phyloP scores from a whole-genome alignment of 352 stramenopile species.

The Phytopythium helicoides region DNA sequence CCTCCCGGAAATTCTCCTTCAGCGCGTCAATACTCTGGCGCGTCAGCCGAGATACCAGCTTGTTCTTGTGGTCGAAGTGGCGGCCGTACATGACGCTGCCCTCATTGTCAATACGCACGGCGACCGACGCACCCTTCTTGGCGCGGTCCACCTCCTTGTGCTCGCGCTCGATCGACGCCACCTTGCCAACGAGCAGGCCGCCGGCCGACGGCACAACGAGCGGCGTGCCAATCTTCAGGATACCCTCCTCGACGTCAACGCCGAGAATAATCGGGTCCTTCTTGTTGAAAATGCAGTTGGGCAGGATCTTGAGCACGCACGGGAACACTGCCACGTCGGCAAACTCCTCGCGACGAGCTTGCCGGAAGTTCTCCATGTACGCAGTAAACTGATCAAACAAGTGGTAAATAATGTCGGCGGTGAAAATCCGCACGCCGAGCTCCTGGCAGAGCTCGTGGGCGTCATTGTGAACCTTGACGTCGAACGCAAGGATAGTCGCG shows the following conservation, averaged over 20 bases:
- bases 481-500: conserved; percentile 98
- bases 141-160: conserved; percentile 94
- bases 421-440: conserved; percentile 98
- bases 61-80: conserved; percentile 95
- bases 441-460: conserved; percentile 89
- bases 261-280: conserved; percentile 99
- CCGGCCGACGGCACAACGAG: conserved; percentile 83
- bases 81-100: conserved; percentile 95
- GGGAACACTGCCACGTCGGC: conserved; percentile 93
- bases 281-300: conserved; percentile 99
- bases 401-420: conserved; percentile 99
- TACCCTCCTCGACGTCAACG: conserved; percentile 96
- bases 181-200: conserved; percentile 91
- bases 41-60: conserved; percentile 82
- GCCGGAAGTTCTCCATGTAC: conserved; percentile 96
- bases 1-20: conserved; percentile 98
- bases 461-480: conserved; percentile 97
- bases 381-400: conserved; percentile 99
- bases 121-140: conserved; percentile 93
- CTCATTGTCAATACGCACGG: conserved; percentile 97
- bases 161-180: conserved; percentile 97
- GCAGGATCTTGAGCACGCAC: conserved; percentile 96
- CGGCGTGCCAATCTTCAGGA: conserved; percentile 97
- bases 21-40: conserved; percentile 97
- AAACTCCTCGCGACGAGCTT: conserved; percentile 90